phyloP scores from a whole-genome alignment of 31 red algal species.

The Asparagopsis taxiformis region DNA sequence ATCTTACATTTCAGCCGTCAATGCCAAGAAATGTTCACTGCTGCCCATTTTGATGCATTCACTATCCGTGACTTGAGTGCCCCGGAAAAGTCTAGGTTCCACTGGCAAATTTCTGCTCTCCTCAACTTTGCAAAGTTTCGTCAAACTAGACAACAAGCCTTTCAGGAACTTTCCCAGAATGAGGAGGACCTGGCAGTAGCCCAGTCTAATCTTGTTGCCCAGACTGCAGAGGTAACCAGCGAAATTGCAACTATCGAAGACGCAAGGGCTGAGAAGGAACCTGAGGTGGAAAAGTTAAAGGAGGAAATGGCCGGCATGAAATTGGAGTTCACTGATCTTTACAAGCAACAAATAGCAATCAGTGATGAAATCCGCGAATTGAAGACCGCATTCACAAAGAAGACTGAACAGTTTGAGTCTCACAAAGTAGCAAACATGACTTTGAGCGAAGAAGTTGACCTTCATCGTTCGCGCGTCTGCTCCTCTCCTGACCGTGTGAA shows the following conservation, averaged over 20 bases:
- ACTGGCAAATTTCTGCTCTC: not conserved
- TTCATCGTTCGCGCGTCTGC: not conserved
- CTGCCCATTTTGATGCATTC: not conserved
- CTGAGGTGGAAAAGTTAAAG: not conserved
- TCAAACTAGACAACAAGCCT: not conserved
- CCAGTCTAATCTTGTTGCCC: not conserved
- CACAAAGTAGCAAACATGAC: not conserved
- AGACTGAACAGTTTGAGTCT: not conserved
- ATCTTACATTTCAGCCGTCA: not conserved
- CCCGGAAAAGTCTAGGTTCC: not conserved
- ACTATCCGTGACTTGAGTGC: not conserved
- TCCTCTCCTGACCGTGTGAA: not conserved
- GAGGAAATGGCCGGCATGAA: not conserved
- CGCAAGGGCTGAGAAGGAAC: not conserved
- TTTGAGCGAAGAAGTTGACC: conserved; percentile 3
- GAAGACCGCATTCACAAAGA: not conserved
- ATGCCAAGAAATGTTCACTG: not conserved
- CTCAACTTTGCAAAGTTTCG: not conserved
- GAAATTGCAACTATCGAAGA: not conserved
- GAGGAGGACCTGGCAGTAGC: not conserved
- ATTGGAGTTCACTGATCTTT: not conserved
- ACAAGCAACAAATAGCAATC: not conserved
- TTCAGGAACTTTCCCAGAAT: not conserved
- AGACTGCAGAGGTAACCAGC: not conserved
- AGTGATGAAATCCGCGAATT: not conserved